Base-by-base conservation (phyloP, 768 basidiomycete genomes). In the Lentinula raphanica region DNA sequence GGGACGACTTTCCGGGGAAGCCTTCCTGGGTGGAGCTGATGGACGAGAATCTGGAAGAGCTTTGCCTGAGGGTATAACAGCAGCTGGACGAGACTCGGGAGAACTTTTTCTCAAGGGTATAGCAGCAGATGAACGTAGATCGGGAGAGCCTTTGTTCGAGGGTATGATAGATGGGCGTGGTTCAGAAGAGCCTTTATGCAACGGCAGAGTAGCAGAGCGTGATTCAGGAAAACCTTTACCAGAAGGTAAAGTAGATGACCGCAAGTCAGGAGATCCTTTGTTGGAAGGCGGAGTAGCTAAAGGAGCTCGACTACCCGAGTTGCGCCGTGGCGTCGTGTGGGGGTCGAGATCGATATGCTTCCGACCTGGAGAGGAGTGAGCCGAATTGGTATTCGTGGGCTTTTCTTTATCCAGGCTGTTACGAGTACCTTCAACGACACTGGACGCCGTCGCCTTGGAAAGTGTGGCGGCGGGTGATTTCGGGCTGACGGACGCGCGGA, bases 331-430 rank as follows among this genome's bases (percentile, higher is more conserved):
- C 29, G 78, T 67, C 31, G 74, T 59, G 23, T 78, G 70, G 19
- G 71, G 69, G 12, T 83, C 84, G 35, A 87, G 72, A 58, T 90
- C 87, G 38, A 78, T 60, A 53, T 79, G 72, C 70, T 81, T 87
- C 21, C 84, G 82, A 61, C 74, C 76, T 0, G 88, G 85, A 11
- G 87, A 86, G 5, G 85, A 76, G 61, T 84, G 80, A 1, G 80
- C 73, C 7, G 81, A 83, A 29, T 83, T 81, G 25, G 80, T 81
- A 23, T 80, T 78, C 4, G 49, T 15, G 42, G 44, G 1, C 15
- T 46, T 56, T 27, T 56, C 55, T 61, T 76, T 82, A 46, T 87
- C 85, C 46, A 69, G 62, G 53, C 72, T 68, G 32, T 71, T 75
- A 76, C 15, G 75, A 36, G 15, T 44, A 32, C 36, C 42, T 28